Conservation (phyloP, 2,329 filamentous ascomycete species). For the Tolypocladium album region DNA sequence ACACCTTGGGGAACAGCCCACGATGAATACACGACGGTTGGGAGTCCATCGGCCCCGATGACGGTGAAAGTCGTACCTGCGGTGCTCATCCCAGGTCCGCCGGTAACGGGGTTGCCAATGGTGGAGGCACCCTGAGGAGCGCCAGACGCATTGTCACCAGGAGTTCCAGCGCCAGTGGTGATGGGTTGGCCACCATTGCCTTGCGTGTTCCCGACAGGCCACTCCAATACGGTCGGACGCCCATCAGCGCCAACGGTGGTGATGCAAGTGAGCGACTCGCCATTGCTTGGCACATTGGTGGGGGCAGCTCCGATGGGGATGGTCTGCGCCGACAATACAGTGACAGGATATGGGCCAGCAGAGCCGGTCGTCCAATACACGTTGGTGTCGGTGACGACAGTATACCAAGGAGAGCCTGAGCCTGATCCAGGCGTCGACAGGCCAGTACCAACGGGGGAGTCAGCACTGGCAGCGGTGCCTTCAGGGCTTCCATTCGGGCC, state of each 20-base stretch:
- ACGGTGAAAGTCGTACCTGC: constrained; percentile 17
- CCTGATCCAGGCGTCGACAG: background rate
- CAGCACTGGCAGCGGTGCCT: constrained; percentile 2
- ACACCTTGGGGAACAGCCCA: constrained; percentile 8
- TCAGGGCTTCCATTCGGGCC: constrained; percentile 6
- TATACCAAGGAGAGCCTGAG: constrained; percentile 4
- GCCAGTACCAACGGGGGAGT: background rate
- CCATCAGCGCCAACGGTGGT: constrained; percentile 13
- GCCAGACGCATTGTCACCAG: constrained; percentile 3
- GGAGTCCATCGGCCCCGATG: constrained; percentile 15
- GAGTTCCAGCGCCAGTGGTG: constrained; percentile 2
- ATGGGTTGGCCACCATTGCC: constrained; percentile 6
- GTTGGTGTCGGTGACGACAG: constrained; percentile 13
- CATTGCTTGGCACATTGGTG: background rate
- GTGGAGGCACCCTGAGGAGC: constrained; percentile 3
- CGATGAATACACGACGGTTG: constrained; percentile 16
- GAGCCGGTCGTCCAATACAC: constrained; percentile 10
- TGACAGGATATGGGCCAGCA: constrained; percentile 9
- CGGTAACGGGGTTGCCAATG: background rate
- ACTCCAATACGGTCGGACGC: constrained; percentile 14
- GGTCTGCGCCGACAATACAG: constrained; percentile 11
- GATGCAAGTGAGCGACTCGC: constrained; percentile 7
- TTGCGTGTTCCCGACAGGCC: constrained; percentile 2
- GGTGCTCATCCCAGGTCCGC: constrained; percentile 3
- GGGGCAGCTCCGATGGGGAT: constrained; percentile 7